Evolutionary conservation across 169 alveolate genomes (phyloP), one percentile per base, ranked within the genome.

Genomic region (Pseudocohnilembus persalinus): DNA sequence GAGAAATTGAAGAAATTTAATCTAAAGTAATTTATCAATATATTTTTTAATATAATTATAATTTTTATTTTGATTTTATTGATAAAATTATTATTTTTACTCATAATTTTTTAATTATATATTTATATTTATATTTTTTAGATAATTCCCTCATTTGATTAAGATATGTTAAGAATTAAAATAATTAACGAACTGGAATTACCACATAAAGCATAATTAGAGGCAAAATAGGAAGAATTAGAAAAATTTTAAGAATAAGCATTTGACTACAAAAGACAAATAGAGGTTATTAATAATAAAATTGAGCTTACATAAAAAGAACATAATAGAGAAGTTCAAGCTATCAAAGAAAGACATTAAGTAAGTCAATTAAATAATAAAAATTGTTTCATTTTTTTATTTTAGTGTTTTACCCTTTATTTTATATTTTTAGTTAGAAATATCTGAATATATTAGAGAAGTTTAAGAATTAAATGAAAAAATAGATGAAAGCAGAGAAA

Each of bases 131-230:
- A 49, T 11, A 11, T 49, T 49, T 49, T 49, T 11, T 49, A 49
- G 68, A 20, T 86, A 1, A 81, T 76, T 31, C 90, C 90, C 30
- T 75, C 87, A 0, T 86, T 86, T 81, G 90, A 86, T 81, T 75
- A 86, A 80, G 90, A 86, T 75, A 86, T 86, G 90, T 31, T 86
- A 75, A 86, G 90, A 81, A 86, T 86, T 27, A 86, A 81, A 74
- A 74, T 86, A 20, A 74, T 86, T 15, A 86, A 86, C 75, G 90
- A 86, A 86, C 75, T 86, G 63, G 90, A 86, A 74, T 34, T 86
- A 74, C 90, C 90, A 30, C 90, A 86, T 75, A 73, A 85, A 74
- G 64, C 72, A 33, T 64, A 86, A 68, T 30, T 86, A 15, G 90
- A 86, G 29, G 73, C 80, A 11, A 86, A 86, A 65, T 64, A 86